These are phyloP conservation scores for Arachnomyces sp. DNA, from an alignment of 2,329 filamentous ascomycete genomes.

Conservation along the genomic window DNA sequence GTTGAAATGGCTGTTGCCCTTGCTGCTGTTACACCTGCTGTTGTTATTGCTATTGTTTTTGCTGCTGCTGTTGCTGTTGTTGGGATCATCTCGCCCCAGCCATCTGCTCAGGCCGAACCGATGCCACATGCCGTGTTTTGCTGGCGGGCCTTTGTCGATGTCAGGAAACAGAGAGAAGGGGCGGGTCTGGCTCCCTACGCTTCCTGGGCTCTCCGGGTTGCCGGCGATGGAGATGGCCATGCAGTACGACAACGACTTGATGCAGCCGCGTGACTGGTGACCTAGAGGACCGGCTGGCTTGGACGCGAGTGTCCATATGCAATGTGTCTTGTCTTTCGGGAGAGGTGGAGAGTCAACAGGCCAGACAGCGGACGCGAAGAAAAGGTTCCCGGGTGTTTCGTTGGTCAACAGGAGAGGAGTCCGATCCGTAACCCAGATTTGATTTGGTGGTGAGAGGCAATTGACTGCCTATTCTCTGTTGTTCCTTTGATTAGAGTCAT, in stretches of 20 bases:
- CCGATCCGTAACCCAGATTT: no score
- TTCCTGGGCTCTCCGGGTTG: conserved; percentile 15
- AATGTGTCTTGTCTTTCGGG: background rate
- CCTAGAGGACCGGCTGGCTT: conserved; percentile 27
- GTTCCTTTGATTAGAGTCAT: background rate
- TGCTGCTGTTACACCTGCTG: conserved; percentile 6
- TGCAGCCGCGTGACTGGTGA: conserved; percentile 22
- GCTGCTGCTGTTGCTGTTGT: conserved; percentile 11
- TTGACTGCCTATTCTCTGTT: background rate
- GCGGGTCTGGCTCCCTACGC: conserved; percentile 25
- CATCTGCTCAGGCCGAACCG: conserved; percentile 35
- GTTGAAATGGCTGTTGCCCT: conserved; percentile 15
- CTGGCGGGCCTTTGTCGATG: conserved; percentile 25
- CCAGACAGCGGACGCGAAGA: no score
- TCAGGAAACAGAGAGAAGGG: conserved; percentile 28
- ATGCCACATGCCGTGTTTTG: conserved; percentile 41
- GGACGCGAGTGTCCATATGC: conserved; percentile 30
- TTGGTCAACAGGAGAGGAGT: no score
- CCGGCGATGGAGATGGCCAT: conserved; percentile 38
- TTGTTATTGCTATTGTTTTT: conserved; percentile 10
- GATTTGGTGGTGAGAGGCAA: no score
- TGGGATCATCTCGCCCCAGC: conserved; percentile 34
- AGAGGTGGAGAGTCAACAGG: no score
- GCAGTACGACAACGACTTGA: conserved; percentile 21
- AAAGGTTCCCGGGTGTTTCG: no score